These are phyloP conservation scores for Lizonia empirigonia DNA, from an alignment of 2,329 filamentous ascomycete species.

Conservation along the genomic window DNA sequence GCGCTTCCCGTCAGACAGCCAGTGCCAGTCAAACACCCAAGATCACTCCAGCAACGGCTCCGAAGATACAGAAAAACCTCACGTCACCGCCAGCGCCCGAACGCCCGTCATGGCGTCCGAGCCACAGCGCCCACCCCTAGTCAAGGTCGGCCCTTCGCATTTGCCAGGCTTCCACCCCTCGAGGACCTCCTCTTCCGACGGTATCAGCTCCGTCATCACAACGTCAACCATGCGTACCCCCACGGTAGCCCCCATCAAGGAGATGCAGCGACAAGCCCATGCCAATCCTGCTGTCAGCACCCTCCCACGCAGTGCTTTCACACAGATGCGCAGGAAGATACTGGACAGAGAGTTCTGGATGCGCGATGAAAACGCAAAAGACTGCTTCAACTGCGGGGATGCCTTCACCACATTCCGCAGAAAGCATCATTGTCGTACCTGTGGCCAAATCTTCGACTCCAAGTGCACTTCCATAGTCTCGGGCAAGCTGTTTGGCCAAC, in stretches of 20 bases:
- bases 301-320: slow-evolving; percentile 48
- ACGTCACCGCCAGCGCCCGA: slow-evolving; percentile 28
- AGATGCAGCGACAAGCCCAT: slow-evolving; percentile 33
- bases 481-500: slow-evolving; percentile 84
- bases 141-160: slow-evolving; percentile 54
- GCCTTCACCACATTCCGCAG: slow-evolving; percentile 91
- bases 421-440: slow-evolving; percentile 93
- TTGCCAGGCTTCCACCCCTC: slow-evolving; percentile 56
- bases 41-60: slow-evolving; percentile 33
- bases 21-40: slow-evolving; percentile 29
- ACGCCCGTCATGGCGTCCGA: slow-evolving; percentile 34
- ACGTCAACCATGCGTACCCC: slow-evolving; percentile 42
- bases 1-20: slow-evolving; percentile 32
- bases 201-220: slow-evolving; percentile 47
- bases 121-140: slow-evolving; percentile 48
- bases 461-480: slow-evolving; percentile 94
- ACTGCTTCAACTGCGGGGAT: slow-evolving; percentile 91
- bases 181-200: slow-evolving; percentile 54
- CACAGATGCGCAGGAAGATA: slow-evolving; percentile 80
- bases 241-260: slow-evolving; percentile 38
- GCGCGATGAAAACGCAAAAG: slow-evolving; percentile 97
- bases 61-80: slow-evolving; percentile 30
- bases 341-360: slow-evolving; percentile 98
- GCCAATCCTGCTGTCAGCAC: slow-evolving; percentile 38
- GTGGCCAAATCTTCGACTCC: slow-evolving; percentile 97